Evolutionary conservation across 805 yeast genomes (phyloP), one percentile per base, ranked within the genome.

Genomic region (Saccharomycopsis amapae): DNA sequence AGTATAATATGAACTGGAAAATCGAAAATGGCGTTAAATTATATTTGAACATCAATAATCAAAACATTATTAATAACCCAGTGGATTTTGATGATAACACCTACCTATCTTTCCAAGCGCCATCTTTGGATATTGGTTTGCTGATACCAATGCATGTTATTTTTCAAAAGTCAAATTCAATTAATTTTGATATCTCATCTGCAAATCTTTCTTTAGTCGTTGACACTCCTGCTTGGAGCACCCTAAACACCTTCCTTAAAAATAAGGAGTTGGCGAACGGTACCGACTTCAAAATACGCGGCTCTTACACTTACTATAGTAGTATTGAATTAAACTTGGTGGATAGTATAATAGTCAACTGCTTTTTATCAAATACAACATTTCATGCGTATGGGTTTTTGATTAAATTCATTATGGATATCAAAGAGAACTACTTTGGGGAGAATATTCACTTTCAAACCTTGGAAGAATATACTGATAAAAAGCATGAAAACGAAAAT

Each of bases 171-270:
- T 70, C 73, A 2, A 74, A 76, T 1, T 70, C 73, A 0, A 66
- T 82, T 13, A 64, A 69, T 13, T 85, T 71, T 54, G 61, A 62
- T 1, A 52, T 82, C 2, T 52, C 53, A 2, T 81, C 95, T 0
- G 77, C 85, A 0, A 64, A 63, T 40, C 76, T 87, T 53, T 73
- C 79, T 40, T 56, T 93, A 39, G 65, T 75, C 1, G 60, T 89
- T 2, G 82, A 79, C 47, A 77, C 93, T 0, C 97, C 98, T 0
- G 82, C 90, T 1, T 93, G 97, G 96, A 94, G 87, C 57, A 89
- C 97, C 0, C 66, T 79, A 22, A 75, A 79, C 45, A 80, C 82
- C 40, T 90, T 90, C 53, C 60, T 85, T 65, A 71, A 72, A 39
- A 63, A 73, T 10, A 75, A 72, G 17, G 73, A 74, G 13, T 71